Conservation (phyloP, 1,284 basidiomycete species). For the Ceratobasidium sp. region DNA sequence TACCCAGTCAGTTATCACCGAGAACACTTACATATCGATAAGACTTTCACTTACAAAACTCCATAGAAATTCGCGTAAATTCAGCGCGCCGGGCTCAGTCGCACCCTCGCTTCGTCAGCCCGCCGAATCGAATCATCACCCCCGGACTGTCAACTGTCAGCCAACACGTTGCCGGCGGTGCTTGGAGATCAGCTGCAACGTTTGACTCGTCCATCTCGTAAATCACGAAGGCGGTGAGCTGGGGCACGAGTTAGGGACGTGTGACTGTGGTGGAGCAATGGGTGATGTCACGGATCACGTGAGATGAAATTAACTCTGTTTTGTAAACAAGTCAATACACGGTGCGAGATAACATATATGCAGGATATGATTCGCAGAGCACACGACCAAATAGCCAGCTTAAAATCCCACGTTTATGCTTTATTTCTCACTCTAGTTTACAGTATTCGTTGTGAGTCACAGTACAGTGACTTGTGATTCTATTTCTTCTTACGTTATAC, state of each 20-base stretch:
- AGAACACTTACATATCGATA: background rate
- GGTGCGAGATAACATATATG: no score
- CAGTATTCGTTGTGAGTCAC: no score
- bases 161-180: slow-evolving; percentile 14
- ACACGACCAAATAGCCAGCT: no score
- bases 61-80: background rate
- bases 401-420: no score
- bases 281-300: background rate
- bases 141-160: slow-evolving; percentile 2
- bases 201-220: background rate
- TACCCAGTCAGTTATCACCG: background rate
- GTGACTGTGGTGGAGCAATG: background rate
- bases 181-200: background rate
- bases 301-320: background rate
- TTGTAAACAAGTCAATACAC: background rate
- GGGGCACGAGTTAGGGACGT: background rate
- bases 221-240: background rate
- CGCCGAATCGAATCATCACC: slow-evolving; percentile 15
- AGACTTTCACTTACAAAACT: background rate
- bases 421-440: no score
- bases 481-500: no score
- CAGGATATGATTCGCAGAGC: no score
- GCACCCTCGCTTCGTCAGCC: slow-evolving; percentile 9
- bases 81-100: background rate
- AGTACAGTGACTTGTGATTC: no score